A percentile compares a stretch with the other conserved stretches of the same genome.
These are phyloP conservation scores for Rhododendron kiyosumense DNA, from an alignment of 148 eudicot genomes.

Conservation along the genomic window DNA sequence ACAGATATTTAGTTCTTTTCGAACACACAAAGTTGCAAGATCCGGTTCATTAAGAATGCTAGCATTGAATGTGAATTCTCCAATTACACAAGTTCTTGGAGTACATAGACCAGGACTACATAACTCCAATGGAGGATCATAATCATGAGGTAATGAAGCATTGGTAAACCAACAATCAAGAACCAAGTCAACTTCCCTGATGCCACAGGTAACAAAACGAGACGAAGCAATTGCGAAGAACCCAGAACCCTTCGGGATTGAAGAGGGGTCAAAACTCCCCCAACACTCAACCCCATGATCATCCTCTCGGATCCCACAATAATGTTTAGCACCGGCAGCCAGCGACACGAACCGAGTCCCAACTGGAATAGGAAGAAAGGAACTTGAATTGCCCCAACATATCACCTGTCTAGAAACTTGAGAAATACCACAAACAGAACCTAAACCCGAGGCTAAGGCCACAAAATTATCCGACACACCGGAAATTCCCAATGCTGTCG, in stretches of 20 bases:
- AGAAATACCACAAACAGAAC: constrained; percentile 57
- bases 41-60: constrained; percentile 68
- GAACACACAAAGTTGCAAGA: constrained; percentile 58
- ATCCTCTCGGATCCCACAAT: constrained; percentile 84
- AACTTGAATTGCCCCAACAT: constrained; percentile 59
- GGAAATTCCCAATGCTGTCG: constrained; percentile 34
- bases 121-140: constrained; percentile 84
- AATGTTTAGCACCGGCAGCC: constrained; percentile 63
- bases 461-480: constrained; percentile 28
- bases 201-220: constrained; percentile 60
- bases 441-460: constrained; percentile 45
- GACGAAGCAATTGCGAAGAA: constrained; percentile 72
- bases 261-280: constrained; percentile 67
- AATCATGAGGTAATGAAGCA: constrained; percentile 23
- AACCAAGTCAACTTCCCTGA: constrained; percentile 76
- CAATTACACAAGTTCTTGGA: constrained; percentile 42
- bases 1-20: constrained; percentile 69
- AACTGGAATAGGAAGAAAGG: constrained; percentile 31
- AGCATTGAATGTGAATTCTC: constrained; percentile 67
- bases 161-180: constrained; percentile 83
- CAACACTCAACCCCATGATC: constrained; percentile 78
- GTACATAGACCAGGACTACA: constrained; percentile 86
- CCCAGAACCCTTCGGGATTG: constrained; percentile 65
- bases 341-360: constrained; percentile 53
- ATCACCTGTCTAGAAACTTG: constrained; percentile 48